Evolutionary conservation across 148 eudicot species (phyloP).

Genomic region (Drosera capensis): DNA sequence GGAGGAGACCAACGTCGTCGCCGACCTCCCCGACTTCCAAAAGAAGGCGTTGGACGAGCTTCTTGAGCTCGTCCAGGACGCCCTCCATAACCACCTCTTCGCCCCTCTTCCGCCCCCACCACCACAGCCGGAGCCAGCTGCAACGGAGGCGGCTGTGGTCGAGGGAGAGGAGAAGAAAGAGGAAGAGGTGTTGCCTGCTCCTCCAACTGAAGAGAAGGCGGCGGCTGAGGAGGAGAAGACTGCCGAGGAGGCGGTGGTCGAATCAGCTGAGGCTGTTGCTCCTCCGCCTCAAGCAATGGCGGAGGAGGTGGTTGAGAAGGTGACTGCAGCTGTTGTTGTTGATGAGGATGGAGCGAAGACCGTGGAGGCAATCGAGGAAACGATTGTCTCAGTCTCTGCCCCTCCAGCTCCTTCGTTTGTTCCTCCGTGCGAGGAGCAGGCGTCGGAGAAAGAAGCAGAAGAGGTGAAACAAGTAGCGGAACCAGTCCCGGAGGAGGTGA

Average conservation of each 20-base stretch:
- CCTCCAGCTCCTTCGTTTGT: background rate
- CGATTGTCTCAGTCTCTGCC: background rate
- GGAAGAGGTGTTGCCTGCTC: background rate
- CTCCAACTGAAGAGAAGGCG: background rate
- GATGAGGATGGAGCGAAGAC: background rate
- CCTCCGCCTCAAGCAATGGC: background rate
- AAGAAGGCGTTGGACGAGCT: slow-evolving; percentile 34
- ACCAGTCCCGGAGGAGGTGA: background rate
- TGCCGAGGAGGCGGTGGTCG: background rate
- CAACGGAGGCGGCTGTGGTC: no score
- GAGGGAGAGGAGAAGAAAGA: background rate
- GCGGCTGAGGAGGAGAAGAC: background rate
- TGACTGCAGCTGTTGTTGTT: background rate
- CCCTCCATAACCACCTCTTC: slow-evolving; percentile 11
- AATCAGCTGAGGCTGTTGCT: background rate
- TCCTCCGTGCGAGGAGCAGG: background rate
- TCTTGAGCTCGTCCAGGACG: slow-evolving; percentile 26
- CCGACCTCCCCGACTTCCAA: slow-evolving; percentile 27
- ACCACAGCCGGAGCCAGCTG: background rate
- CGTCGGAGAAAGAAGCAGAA: background rate
- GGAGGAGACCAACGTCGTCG: slow-evolving; percentile 22
- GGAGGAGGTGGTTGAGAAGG: background rate
- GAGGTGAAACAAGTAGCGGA: background rate
- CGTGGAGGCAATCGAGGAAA: background rate
- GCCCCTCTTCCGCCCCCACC: slow-evolving; percentile 7